Percentiles rank a stretch among this genome's conserved stretches.
These are phyloP conservation scores for Coemansia guatemalensis DNA, from an alignment of 192 early-diverging fungal genomes.

Conservation along the genomic window DNA sequence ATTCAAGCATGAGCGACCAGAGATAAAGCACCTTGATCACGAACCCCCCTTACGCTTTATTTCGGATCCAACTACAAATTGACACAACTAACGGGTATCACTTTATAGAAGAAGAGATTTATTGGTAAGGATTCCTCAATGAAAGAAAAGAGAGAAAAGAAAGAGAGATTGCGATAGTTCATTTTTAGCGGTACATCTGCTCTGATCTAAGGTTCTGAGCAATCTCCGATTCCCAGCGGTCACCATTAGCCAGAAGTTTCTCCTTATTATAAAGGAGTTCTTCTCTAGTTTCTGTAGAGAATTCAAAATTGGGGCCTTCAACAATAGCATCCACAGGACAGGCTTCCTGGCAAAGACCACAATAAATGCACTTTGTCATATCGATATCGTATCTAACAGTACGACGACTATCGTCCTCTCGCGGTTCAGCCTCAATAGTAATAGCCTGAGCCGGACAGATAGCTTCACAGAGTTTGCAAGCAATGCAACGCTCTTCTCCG, in stretches of 20 bases:
- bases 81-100: too few relatives aligned
- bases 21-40: too few relatives aligned
- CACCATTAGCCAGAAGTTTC: constrained; percentile 93
- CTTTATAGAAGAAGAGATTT: too few relatives aligned
- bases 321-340: constrained; percentile 99
- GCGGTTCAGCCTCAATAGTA: constrained; percentile 95
- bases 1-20: too few relatives aligned
- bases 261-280: constrained; percentile 98
- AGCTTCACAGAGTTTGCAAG: constrained; percentile 97
- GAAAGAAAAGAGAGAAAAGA: constrained; percentile 15
- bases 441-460: constrained; percentile 98
- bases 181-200: constrained; percentile 60
- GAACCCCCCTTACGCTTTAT: too few relatives aligned
- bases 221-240: constrained; percentile 96
- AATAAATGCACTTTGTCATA: constrained; percentile 98
- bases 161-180: not conserved
- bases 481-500: constrained; percentile 98
- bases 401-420: constrained; percentile 90
- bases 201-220: constrained; percentile 71
- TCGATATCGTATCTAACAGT: constrained; percentile 99
- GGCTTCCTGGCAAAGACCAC: constrained; percentile 96
- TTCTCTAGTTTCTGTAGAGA: constrained; percentile 94
- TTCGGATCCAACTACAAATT: too few relatives aligned
- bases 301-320: constrained; percentile 96
- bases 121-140: not conserved